A percentile compares a stretch with the other conserved stretches of the same genome.
phyloP scores from a whole-genome alignment of 148 eudicot genomes.

The Spergularia bocconei region DNA sequence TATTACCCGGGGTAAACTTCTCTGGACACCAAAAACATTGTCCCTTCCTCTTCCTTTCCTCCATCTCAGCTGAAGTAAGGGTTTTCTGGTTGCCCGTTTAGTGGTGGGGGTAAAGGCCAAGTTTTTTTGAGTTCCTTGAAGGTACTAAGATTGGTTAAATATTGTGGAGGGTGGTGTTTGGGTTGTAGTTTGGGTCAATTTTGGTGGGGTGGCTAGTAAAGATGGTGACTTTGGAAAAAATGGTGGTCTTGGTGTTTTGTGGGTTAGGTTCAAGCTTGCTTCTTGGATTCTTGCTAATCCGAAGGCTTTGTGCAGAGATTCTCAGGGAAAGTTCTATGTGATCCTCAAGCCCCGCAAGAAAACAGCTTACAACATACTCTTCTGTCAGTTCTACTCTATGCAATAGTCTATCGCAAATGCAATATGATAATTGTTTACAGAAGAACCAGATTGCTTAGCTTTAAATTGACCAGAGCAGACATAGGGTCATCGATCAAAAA shows the following conservation, averaged over 20 bases:
- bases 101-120: not conserved
- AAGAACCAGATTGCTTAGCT: not conserved
- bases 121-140: too few relatives aligned
- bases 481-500: constrained; percentile 13
- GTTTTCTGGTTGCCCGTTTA: not conserved
- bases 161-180: rapidly evolving
- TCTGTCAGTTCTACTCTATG: not conserved
- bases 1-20: not conserved
- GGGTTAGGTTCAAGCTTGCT: not conserved
- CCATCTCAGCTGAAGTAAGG: not conserved
- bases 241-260: not conserved
- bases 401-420: not conserved
- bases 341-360: not conserved
- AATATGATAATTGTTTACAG: not conserved
- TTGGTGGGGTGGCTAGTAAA: not conserved
- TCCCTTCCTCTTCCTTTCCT: not conserved
- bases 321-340: not conserved
- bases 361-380: not conserved
- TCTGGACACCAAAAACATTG: not conserved
- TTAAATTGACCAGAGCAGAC: not conserved
- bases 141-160: too few relatives aligned
- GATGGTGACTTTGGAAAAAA: not conserved
- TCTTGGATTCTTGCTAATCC: not conserved
- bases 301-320: not conserved
- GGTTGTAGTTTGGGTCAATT: too few relatives aligned